These are phyloP conservation scores for Calonectria pseudoturangicola DNA, from an alignment of 2,329 filamentous ascomycete species.

Conservation along the genomic window DNA sequence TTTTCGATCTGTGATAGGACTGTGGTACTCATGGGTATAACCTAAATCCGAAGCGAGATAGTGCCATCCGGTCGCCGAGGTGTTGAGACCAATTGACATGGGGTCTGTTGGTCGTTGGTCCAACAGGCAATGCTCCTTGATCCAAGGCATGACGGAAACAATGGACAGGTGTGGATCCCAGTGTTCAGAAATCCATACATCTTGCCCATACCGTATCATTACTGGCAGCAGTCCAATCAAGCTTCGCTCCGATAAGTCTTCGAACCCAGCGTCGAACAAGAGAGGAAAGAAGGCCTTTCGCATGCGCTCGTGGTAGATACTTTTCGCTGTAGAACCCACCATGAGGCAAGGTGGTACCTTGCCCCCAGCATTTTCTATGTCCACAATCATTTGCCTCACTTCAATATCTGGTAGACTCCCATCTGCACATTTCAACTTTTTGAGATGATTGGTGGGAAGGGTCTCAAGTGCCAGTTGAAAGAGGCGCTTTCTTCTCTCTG, in stretches of 20 bases:
- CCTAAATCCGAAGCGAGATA: conserved; percentile 2
- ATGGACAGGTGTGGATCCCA: not conserved
- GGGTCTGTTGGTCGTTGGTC: conserved; percentile 6
- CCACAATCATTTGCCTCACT: not conserved
- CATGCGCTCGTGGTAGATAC: not conserved
- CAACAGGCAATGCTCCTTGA: not conserved
- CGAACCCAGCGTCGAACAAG: not conserved
- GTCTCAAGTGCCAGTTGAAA: not conserved
- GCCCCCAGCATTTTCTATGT: conserved; percentile 1
- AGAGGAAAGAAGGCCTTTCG: not conserved
- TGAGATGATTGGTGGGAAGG: not conserved
- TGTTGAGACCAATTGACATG: conserved; percentile 6
- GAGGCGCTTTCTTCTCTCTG: not conserved
- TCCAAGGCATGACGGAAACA: conserved; percentile 9
- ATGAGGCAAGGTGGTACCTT: not conserved
- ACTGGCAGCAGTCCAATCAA: not conserved
- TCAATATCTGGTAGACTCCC: not conserved
- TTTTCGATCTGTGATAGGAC: not conserved
- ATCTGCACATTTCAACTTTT: not conserved
- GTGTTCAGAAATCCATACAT: not conserved
- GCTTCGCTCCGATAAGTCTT: not conserved
- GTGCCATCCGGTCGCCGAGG: conserved; percentile 8
- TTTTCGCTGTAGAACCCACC: not conserved
- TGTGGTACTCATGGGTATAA: not conserved
- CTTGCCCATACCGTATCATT: not conserved